Conservation (phyloP, 805 yeast genomes). For the Yarrowia sp. region DNA sequence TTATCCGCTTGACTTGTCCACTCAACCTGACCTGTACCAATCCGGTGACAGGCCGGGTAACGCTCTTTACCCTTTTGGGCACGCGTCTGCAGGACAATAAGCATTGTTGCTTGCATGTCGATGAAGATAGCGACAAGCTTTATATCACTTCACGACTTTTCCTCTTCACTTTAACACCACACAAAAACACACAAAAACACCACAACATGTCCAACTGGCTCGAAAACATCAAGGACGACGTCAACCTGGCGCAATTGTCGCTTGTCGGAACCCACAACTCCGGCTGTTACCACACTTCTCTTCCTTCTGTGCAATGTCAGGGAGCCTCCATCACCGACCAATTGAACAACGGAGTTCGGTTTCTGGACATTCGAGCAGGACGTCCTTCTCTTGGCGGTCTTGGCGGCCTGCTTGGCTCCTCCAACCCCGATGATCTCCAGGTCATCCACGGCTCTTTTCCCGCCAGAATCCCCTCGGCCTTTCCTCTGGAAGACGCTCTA, state of each 20-base stretch:
- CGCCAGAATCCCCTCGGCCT: slow-evolving; percentile 56
- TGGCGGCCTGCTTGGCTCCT: slow-evolving; percentile 35
- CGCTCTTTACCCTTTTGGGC: background rate
- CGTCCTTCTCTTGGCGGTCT: slow-evolving; percentile 53
- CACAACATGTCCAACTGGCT: slow-evolving; percentile 51
- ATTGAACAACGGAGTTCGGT: slow-evolving; percentile 69
- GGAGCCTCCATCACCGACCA: slow-evolving; percentile 58
- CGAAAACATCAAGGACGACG: slow-evolving; percentile 50
- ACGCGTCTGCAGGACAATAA: background rate
- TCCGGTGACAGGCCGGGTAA: background rate
- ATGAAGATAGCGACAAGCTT: too few relatives aligned
- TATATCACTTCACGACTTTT: too few relatives aligned
- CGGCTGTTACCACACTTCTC: slow-evolving; percentile 65
- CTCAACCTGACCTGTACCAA: too few relatives aligned
- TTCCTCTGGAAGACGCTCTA: slow-evolving; percentile 50
- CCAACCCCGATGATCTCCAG: slow-evolving; percentile 48
- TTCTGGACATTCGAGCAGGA: slow-evolving; percentile 64
- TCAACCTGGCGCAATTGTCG: slow-evolving; percentile 51
- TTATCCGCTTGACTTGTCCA: too few relatives aligned
- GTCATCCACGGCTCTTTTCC: slow-evolving; percentile 78
- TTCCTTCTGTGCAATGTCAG: slow-evolving; percentile 78
- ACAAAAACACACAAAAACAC: too few relatives aligned
- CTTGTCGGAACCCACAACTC: slow-evolving; percentile 86
- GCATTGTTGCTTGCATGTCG: slow-evolving; percentile 15
- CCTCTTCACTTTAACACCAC: background rate